Percentiles rank a stretch among this genome's conserved stretches.
These are phyloP conservation scores for Bimuria novae-zelandiae DNA, from an alignment of 2,329 filamentous ascomycete genomes.

Conservation along the genomic window DNA sequence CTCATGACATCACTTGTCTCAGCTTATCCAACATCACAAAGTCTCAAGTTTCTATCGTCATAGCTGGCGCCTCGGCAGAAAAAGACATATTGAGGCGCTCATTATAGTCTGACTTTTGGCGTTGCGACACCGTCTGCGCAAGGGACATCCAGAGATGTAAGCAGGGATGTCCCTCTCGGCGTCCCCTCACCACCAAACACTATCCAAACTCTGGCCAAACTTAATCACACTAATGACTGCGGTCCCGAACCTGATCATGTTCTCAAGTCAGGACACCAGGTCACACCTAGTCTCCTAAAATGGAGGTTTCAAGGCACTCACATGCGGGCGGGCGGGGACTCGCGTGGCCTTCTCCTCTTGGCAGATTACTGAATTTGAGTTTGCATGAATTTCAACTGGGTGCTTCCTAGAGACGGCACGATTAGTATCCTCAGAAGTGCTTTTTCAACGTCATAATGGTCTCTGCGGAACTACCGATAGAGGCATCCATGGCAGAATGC, in stretches of 20 bases:
- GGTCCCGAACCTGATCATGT: slow-evolving; percentile 16
- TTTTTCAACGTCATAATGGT: slow-evolving; percentile 34
- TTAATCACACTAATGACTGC: slow-evolving; percentile 22
- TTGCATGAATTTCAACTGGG: slow-evolving; percentile 20
- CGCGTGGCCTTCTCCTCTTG: background rate
- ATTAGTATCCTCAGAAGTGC: background rate
- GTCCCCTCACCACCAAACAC: slow-evolving; percentile 24
- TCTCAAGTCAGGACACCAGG: slow-evolving; percentile 17
- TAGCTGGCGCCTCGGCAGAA: background rate
- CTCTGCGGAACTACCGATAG: slow-evolving; percentile 24
- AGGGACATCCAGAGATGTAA: slow-evolving; percentile 2
- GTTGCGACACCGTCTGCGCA: background rate
- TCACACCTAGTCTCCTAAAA: slow-evolving; percentile 16
- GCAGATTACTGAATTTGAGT: background rate
- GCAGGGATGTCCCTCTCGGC: slow-evolving; percentile 33
- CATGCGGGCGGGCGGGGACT: slow-evolving; percentile 7
- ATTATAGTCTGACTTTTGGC: background rate
- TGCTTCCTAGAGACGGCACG: slow-evolving; percentile 20
- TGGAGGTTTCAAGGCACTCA: slow-evolving; percentile 12
- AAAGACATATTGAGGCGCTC: background rate
- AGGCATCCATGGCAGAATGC: slow-evolving; percentile 18
- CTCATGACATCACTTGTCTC: background rate
- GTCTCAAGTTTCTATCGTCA: background rate
- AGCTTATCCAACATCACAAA: background rate
- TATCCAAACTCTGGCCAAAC: slow-evolving; percentile 5